phyloP scores from a whole-genome alignment of 2,329 filamentous ascomycete genomes.

The Diaporthe sp. region DNA sequence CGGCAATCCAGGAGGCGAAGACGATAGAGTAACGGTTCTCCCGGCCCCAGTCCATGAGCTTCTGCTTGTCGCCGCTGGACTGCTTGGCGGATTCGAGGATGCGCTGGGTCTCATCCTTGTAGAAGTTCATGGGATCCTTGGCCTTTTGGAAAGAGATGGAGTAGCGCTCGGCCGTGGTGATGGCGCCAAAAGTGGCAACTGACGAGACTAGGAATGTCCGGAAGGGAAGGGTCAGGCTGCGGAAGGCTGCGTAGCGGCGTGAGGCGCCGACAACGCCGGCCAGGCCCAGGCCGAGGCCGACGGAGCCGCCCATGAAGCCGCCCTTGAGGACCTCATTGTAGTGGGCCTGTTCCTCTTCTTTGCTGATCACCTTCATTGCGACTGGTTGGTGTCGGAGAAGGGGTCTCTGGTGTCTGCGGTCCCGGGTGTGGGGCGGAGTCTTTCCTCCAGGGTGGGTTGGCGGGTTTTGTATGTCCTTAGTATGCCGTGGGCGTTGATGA shows the following conservation, averaged over 20 bases:
- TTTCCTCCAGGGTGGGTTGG: background rate
- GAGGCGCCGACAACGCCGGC: conserved; percentile 77
- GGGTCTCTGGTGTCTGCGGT: conserved; percentile 24
- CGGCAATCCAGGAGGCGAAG: conserved; percentile 83
- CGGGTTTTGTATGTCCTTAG: background rate
- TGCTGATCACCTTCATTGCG: conserved; percentile 94
- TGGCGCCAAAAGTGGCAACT: conserved; percentile 85
- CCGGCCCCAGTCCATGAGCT: conserved; percentile 79
- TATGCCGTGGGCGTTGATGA: background rate
- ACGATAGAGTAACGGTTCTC: conserved; percentile 91
- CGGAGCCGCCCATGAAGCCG: conserved; percentile 78
- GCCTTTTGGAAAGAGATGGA: conserved; percentile 75
- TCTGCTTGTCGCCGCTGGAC: conserved; percentile 65
- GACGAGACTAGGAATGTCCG: conserved; percentile 91
- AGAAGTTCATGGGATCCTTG: conserved; percentile 76
- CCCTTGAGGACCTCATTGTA: conserved; percentile 86
- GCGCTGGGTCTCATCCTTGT: conserved; percentile 74
- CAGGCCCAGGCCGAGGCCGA: conserved; percentile 77
- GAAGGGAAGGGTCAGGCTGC: conserved; percentile 87
- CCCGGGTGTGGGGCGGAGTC: background rate
- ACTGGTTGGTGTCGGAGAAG: conserved; percentile 39
- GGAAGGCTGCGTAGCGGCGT: conserved; percentile 80
- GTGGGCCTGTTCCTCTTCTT: conserved; percentile 91
- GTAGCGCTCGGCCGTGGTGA: conserved; percentile 86
- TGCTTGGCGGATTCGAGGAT: conserved; percentile 66